These are phyloP conservation scores for Chlorencoelia australis DNA, from an alignment of 2,329 filamentous ascomycete genomes.

Conservation along the genomic window DNA sequence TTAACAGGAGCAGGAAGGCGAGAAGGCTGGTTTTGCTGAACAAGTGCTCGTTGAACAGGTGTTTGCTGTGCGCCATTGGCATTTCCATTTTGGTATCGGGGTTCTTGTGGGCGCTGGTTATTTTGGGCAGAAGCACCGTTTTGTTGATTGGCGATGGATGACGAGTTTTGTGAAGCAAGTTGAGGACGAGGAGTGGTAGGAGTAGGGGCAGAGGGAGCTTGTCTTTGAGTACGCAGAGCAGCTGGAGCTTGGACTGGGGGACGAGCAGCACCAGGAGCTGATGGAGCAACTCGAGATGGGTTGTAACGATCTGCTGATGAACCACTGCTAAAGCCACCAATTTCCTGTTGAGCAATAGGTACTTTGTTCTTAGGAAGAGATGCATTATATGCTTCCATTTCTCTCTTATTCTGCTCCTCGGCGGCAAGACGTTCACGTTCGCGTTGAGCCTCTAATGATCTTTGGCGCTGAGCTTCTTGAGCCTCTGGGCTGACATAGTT, in stretches of 20 bases:
- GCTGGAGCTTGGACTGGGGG: slow-evolving; percentile 46
- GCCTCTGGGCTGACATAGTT: slow-evolving; percentile 42
- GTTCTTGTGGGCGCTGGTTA: slow-evolving; percentile 29
- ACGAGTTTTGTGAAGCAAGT: slow-evolving; percentile 40
- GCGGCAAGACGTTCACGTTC: slow-evolving; percentile 45
- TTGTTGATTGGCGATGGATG: slow-evolving; percentile 29
- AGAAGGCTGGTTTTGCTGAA: slow-evolving; percentile 36
- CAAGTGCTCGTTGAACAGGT: slow-evolving; percentile 33
- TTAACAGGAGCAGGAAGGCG: slow-evolving; percentile 44
- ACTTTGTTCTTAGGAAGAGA: slow-evolving; percentile 73
- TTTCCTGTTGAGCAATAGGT: slow-evolving; percentile 79
- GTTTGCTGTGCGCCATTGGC: slow-evolving; percentile 28
- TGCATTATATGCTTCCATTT: slow-evolving; percentile 82
- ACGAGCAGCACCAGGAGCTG: slow-evolving; percentile 48
- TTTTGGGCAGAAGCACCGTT: slow-evolving; percentile 13
- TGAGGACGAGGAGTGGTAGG: slow-evolving; percentile 36
- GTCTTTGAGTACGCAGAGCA: slow-evolving; percentile 61
- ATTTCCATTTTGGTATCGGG: slow-evolving; percentile 33
- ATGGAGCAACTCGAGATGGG: slow-evolving; percentile 74
- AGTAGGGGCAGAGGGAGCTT: slow-evolving; percentile 65
- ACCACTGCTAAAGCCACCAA: slow-evolving; percentile 51
- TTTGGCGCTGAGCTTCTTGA: slow-evolving; percentile 46
- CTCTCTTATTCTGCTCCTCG: slow-evolving; percentile 60
- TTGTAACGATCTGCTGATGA: slow-evolving; percentile 59
- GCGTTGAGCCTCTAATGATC: slow-evolving; percentile 48